Conservation (phyloP, 2,329 filamentous ascomycete species). For the Paracoccidioides lutzii region DNA sequence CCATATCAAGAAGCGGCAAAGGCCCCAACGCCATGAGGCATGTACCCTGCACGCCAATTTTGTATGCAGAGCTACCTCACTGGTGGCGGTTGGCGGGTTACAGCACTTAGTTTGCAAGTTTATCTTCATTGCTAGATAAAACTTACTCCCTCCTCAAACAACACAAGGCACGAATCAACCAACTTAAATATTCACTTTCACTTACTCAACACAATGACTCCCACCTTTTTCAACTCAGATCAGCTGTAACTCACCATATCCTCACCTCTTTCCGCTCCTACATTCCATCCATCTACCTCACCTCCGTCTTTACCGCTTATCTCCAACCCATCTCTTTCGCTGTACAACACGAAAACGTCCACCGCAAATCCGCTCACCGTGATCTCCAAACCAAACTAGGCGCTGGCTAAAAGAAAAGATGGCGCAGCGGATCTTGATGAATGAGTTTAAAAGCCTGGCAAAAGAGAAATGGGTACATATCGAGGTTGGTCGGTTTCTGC, state of each 20-base stretch:
- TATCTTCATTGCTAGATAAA: background rate
- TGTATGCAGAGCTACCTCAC: background rate
- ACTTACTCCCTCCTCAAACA: background rate
- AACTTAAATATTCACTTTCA: background rate
- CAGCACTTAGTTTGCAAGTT: background rate
- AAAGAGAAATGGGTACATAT: constrained; percentile 94
- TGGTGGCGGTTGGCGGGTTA: background rate
- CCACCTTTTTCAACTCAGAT: background rate
- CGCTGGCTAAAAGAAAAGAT: constrained; percentile 14
- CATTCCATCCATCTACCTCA: background rate
- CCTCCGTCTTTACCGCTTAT: background rate
- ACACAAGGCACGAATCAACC: no score
- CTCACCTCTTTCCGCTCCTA: background rate
- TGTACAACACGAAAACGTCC: background rate
- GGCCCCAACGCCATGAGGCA: background rate
- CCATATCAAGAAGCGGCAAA: background rate
- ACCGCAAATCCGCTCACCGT: background rate
- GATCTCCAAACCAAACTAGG: background rate
- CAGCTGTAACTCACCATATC: background rate
- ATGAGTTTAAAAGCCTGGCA: constrained; percentile 66
- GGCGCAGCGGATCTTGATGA: constrained; percentile 75
- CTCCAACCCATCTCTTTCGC: background rate
- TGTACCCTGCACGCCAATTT: constrained; percentile 5
- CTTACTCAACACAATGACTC: background rate
- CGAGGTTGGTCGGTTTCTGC: constrained; percentile 44